Percentiles rank a stretch among this genome's conserved stretches.
Evolutionary conservation across 108 stramenopile genomes (phyloP).

Genomic region (Cyclotella kingstonii): DNA sequence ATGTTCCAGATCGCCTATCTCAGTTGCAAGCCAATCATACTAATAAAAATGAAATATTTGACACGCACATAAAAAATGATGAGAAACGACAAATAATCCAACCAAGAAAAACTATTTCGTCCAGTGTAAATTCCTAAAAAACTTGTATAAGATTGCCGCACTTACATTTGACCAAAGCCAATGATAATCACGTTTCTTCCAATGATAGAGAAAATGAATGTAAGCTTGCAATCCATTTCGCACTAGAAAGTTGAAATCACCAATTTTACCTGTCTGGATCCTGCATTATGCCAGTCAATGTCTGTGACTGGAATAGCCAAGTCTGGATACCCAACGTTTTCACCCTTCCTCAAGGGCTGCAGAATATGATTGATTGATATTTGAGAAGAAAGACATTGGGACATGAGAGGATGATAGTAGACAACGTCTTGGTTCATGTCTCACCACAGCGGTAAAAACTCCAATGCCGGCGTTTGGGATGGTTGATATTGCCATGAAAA

Average conservation of each 20-base stretch:
- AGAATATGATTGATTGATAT: neutral
- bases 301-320: conserved; percentile 52
- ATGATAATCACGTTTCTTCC: conserved; percentile 10
- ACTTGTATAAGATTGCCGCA: neutral
- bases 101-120: too few species aligned
- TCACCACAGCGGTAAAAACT: conserved; percentile 53
- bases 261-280: conserved; percentile 1
- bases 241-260: too few species aligned
- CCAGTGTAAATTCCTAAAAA: neutral
- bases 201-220: too few species aligned
- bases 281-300: conserved; percentile 43
- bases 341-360: conserved; percentile 30
- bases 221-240: too few species aligned
- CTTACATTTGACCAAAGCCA: conserved; percentile 19
- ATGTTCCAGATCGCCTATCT: conserved; percentile 9
- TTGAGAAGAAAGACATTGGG: neutral
- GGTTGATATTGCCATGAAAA: conserved; percentile 61
- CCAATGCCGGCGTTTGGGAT: conserved; percentile 68
- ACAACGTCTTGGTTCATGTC: neutral
- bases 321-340: conserved; percentile 49
- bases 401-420: too few species aligned
- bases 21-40: conserved; percentile 31
- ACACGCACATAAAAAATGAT: too few species aligned
- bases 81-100: too few species aligned
- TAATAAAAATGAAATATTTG: too few species aligned